Base-by-base conservation (phyloP, 1,284 basidiomycete genomes). In the Cryptococcus sp. region DNA sequence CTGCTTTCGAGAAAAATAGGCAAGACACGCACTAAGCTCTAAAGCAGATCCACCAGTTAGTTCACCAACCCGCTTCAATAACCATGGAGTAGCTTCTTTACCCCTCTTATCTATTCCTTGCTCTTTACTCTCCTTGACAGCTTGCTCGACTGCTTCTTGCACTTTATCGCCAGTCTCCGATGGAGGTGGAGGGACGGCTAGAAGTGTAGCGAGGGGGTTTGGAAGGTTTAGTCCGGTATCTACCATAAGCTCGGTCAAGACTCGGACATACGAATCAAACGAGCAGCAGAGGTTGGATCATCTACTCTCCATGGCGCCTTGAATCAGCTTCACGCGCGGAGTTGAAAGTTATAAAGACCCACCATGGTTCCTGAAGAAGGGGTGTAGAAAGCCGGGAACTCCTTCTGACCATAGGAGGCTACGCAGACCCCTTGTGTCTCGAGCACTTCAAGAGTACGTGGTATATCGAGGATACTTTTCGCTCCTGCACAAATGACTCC, bases 371-470 rank as follows among this genome's bases (percentile, higher is more conserved):
- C 93, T 58, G 90, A 93, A 47, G 77, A 77, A 11, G 88, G 85
- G 16, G 85, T 83, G 72, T 94, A 99, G 77, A 99, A 99, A 0
- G 92, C 92, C 2, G 96, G 94, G 64, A 98, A 98, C 59, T 91
- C 86, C 1, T 82, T 83, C 32, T 82, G 72, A 7, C 84, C 83
- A 66, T 89, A 94, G 0, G 90, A 83, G 3, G 92, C 74, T 0
- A 97, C 92, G 2, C 91, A 89, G 4, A 98, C 91, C 5, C 96
- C 96, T 46, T 93, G 83, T 0, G 96, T 97, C 82, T 99, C 96
- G 87, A 99, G 82, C 66, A 93, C 94, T 76, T 99, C 96, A 41
- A 99, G 79, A 9, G 96, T 98, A 63, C 79, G 69, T 50, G 88
- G 88, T 56, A 98, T 93, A 73, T 98, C 94, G 48, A 99, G 76